Conservation (phyloP, 345 rosid species). For the Sapria himalayana region DNA sequence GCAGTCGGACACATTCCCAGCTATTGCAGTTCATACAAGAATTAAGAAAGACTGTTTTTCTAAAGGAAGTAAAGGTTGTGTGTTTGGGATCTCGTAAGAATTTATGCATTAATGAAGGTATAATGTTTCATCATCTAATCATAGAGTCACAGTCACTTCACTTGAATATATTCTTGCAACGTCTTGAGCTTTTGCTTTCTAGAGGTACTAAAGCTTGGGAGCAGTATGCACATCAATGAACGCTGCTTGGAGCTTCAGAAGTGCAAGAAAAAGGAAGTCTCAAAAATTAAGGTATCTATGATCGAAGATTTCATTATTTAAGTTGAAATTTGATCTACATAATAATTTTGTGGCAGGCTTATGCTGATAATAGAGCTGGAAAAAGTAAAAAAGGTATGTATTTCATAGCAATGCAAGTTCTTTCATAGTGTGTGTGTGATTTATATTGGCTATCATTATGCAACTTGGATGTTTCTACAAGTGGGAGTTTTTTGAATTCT, state of each 20-base stretch:
- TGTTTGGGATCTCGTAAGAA: conserved; percentile 74
- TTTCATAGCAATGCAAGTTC: too few relatives aligned
- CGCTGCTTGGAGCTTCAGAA: conserved; percentile 76
- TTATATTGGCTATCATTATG: too few relatives aligned
- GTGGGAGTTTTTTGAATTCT: too few relatives aligned
- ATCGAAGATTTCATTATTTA: neutral
- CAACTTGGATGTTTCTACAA: too few relatives aligned
- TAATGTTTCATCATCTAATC: too few relatives aligned
- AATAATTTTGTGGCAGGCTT: conserved; percentile 1
- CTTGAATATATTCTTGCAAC: too few relatives aligned
- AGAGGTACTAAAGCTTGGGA: conserved; percentile 62
- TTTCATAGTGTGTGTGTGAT: too few relatives aligned
- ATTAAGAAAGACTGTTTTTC: conserved; percentile 52
- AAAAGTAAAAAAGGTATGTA: too few relatives aligned
- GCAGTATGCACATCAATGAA: conserved; percentile 43
- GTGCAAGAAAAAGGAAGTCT: conserved; percentile 27
- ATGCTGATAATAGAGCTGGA: too few relatives aligned
- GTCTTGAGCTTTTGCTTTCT: conserved; percentile 10
- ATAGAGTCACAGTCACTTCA: too few relatives aligned
- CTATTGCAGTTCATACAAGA: conserved; percentile 76
- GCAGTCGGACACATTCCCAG: conserved; percentile 91
- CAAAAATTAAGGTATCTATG: conserved; percentile 47
- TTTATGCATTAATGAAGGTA: conserved; percentile 76
- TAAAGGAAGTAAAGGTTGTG: conserved; percentile 27
- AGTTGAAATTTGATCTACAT: conserved; percentile 2